These are phyloP conservation scores for Russula lepida DNA, from an alignment of 768 basidiomycete genomes.

Conservation along the genomic window DNA sequence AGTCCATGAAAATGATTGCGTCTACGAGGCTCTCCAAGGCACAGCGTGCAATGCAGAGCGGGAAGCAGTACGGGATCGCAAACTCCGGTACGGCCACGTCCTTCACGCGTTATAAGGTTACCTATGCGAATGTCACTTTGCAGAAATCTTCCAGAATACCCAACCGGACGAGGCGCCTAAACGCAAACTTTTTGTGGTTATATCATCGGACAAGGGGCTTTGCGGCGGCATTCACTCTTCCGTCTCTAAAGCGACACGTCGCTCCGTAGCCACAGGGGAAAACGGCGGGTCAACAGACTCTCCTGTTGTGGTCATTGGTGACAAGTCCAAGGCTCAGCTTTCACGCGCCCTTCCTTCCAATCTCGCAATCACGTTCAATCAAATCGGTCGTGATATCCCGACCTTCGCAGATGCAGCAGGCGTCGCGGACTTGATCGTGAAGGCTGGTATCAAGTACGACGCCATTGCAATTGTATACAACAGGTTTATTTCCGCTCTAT, in stretches of 20 bases:
- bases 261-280: slow-evolving; percentile 48
- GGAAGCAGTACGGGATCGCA: slow-evolving; percentile 88
- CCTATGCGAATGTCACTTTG: neutral
- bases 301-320: slow-evolving; percentile 81
- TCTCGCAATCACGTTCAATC: slow-evolving; percentile 86
- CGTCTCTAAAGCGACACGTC: slow-evolving; percentile 82
- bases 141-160: slow-evolving; percentile 85
- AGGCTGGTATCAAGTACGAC: slow-evolving; percentile 81
- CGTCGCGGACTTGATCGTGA: slow-evolving; percentile 87
- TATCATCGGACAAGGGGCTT: slow-evolving; percentile 98
- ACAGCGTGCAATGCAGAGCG: slow-evolving; percentile 84
- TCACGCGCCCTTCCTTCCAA: slow-evolving; percentile 54
- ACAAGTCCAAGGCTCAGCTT: slow-evolving; percentile 96
- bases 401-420: slow-evolving; percentile 94
- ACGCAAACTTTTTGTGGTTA: slow-evolving; percentile 84
- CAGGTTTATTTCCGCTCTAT: slow-evolving; percentile 81
- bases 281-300: slow-evolving; percentile 48
- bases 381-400: slow-evolving; percentile 95
- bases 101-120: neutral
- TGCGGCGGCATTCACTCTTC: slow-evolving; percentile 99
- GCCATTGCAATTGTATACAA: slow-evolving; percentile 75
- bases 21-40: slow-evolving; percentile 95
- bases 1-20: slow-evolving; percentile 99
- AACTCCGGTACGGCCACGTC: slow-evolving; percentile 60
- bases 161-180: slow-evolving; percentile 57